phyloP scores from a whole-genome alignment of 2,329 filamentous ascomycete species.

The Verticillium nubilum region DNA sequence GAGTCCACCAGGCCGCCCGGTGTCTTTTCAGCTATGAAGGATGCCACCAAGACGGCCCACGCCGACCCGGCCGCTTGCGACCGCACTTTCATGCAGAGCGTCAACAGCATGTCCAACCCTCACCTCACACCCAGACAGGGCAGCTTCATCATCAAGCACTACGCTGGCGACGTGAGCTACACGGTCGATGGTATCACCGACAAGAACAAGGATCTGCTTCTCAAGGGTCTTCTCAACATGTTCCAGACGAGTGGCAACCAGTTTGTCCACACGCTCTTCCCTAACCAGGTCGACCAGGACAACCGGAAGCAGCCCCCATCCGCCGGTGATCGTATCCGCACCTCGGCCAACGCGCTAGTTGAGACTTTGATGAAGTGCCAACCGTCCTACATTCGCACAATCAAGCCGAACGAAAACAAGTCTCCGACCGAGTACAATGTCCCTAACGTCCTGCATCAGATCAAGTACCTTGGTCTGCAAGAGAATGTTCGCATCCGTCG shows the following conservation, averaged over 20 bases:
- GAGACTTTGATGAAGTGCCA: slow-evolving; percentile 95
- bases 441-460: slow-evolving; percentile 91
- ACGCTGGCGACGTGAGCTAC: slow-evolving; percentile 94
- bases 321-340: slow-evolving; percentile 92
- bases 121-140: slow-evolving; percentile 91
- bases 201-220: slow-evolving; percentile 96
- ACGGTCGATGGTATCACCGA: slow-evolving; percentile 95
- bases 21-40: slow-evolving; percentile 92
- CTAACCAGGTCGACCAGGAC: slow-evolving; percentile 88
- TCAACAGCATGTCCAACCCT: slow-evolving; percentile 86
- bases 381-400: slow-evolving; percentile 96
- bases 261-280: slow-evolving; percentile 87
- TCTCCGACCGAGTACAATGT: slow-evolving; percentile 88
- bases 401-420: slow-evolving; percentile 99
- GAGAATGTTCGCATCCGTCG: slow-evolving; percentile 97
- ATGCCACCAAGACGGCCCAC: slow-evolving; percentile 97
- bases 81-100: slow-evolving; percentile 87
- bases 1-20: slow-evolving; percentile 86
- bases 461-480: slow-evolving; percentile 98
- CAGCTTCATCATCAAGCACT: slow-evolving; percentile 98
- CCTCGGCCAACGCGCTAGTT: slow-evolving; percentile 90
- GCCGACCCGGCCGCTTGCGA: slow-evolving; percentile 92
- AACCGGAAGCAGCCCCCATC: slow-evolving; percentile 92
- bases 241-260: slow-evolving; percentile 77
- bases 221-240: slow-evolving; percentile 89